A percentile compares a stretch with the other conserved stretches of the same genome.
Evolutionary conservation across 208 protist genomes (phyloP).

Genomic region (Leishmania martiniquensis): DNA sequence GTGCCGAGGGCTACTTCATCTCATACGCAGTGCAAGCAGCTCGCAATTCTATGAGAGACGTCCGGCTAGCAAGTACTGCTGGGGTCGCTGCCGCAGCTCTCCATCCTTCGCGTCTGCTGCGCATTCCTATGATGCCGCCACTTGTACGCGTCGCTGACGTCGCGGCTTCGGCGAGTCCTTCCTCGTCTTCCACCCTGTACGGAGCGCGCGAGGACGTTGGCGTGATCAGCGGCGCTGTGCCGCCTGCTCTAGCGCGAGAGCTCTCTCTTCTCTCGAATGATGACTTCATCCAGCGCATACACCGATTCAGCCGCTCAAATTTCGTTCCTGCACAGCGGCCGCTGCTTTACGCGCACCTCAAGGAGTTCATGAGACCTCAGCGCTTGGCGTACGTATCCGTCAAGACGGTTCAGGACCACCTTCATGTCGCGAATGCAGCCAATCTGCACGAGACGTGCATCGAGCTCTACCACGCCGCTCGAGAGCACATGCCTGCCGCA

Average conservation of each 20-base stretch:
- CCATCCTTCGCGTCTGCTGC: slow-evolving; percentile 1
- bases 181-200: not conserved
- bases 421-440: slow-evolving; percentile 58
- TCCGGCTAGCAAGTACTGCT: not conserved
- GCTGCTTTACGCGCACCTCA: slow-evolving; percentile 53
- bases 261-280: slow-evolving; percentile 44
- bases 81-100: not conserved
- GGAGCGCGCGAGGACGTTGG: not conserved
- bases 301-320: slow-evolving; percentile 71
- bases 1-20: not conserved
- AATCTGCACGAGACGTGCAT: slow-evolving; percentile 56
- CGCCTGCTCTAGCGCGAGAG: slow-evolving; percentile 27
- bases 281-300: slow-evolving; percentile 52
- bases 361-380: slow-evolving; percentile 42
- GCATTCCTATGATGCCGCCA: slow-evolving; percentile 3
- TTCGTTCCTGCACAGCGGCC: slow-evolving; percentile 45
- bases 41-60: not conserved
- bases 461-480: slow-evolving; percentile 53
- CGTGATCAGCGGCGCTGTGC: not conserved
- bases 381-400: slow-evolving; percentile 36
- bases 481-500: slow-evolving; percentile 20
- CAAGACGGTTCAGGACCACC: slow-evolving; percentile 56
- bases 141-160: not conserved
- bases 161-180: not conserved
- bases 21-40: not conserved